A percentile compares a stretch with the other conserved stretches of the same genome.
These are phyloP conservation scores for Syncephalis fuscata DNA, from an alignment of 371 early-diverging fungal genomes.

Conservation along the genomic window DNA sequence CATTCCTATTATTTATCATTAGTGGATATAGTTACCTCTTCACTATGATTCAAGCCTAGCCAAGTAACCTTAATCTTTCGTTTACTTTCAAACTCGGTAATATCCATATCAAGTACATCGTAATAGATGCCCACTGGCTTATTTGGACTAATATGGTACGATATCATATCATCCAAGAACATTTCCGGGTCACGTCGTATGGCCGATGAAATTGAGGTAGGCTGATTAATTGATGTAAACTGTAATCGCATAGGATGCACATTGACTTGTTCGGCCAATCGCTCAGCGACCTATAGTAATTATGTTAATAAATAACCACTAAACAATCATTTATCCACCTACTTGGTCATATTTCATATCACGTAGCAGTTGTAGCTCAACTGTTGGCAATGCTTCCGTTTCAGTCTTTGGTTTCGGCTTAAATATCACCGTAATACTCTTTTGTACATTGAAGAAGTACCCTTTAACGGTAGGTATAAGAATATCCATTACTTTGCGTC, in stretches of 20 bases:
- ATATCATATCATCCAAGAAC: constrained; percentile 43
- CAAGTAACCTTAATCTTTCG: constrained; percentile 33
- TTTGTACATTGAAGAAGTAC: constrained; percentile 55
- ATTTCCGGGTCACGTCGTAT: constrained; percentile 26
- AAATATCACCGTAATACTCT: constrained; percentile 51
- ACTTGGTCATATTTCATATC: constrained; percentile 46
- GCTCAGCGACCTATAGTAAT: constrained; percentile 16
- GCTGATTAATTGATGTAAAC: constrained; percentile 24
- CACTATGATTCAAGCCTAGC: constrained; percentile 26
- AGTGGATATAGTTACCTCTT: constrained; percentile 12
- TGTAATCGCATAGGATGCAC: constrained; percentile 48
- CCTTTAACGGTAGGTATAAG: constrained; percentile 22
- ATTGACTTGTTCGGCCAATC: constrained; percentile 32
- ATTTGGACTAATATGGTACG: constrained; percentile 7
- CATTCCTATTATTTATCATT: too few relatives aligned
- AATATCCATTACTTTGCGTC: background rate
- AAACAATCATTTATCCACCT: background rate
- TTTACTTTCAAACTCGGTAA: constrained; percentile 69
- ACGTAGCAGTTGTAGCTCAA: constrained; percentile 34
- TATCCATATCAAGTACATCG: constrained; percentile 62
- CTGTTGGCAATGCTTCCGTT: constrained; percentile 11
- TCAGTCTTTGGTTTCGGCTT: constrained; percentile 27
- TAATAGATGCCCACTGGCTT: constrained; percentile 32
- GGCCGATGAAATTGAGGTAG: constrained; percentile 18
- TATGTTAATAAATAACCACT: background rate